These are phyloP conservation scores for Aspergillus avenaceus DNA, from an alignment of 495 filamentous ascomycete genomes.

Conservation along the genomic window DNA sequence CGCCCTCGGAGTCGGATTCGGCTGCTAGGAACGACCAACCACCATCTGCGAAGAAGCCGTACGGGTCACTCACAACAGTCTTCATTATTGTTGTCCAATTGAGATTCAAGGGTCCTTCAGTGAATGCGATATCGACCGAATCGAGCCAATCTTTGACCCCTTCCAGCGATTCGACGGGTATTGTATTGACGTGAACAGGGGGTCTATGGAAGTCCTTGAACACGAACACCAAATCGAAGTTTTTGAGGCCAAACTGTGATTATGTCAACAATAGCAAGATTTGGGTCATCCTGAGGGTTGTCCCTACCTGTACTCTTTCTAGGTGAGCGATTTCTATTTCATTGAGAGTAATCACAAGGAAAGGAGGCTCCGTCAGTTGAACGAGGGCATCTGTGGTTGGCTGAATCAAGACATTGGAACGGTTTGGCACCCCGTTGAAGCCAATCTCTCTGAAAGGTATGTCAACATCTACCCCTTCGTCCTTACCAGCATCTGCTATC, in stretches of 20 bases:
- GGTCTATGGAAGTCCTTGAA: constrained; percentile 91
- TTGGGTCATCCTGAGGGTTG: neutral
- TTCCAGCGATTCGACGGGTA: constrained; percentile 91
- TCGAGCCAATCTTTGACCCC: constrained; percentile 98
- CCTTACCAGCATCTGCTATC: constrained; percentile 86
- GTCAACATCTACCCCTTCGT: constrained; percentile 81
- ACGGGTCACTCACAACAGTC: constrained; percentile 88
- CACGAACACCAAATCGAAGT: constrained; percentile 97
- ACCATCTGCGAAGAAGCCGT: constrained; percentile 90
- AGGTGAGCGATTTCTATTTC: constrained; percentile 97
- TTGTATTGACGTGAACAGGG: constrained; percentile 94
- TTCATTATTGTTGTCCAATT: constrained; percentile 99
- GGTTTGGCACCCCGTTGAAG: constrained; percentile 93
- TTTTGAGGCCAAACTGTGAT: constrained; percentile 85
- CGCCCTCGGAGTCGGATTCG: constrained; percentile 83
- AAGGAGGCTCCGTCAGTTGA: constrained; percentile 93
- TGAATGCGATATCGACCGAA: constrained; percentile 87
- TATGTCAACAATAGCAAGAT: constrained; percentile 8
- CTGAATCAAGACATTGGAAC: constrained; percentile 90
- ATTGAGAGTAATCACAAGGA: constrained; percentile 88
- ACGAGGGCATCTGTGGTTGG: constrained; percentile 98
- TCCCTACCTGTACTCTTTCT: constrained; percentile 78
- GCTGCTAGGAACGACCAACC: constrained; percentile 91
- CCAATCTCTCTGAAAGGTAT: constrained; percentile 95
- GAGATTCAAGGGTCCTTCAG: constrained; percentile 92